phyloP scores from a whole-genome alignment of 2,329 filamentous ascomycete genomes.

The Bipolaris oryzae region DNA sequence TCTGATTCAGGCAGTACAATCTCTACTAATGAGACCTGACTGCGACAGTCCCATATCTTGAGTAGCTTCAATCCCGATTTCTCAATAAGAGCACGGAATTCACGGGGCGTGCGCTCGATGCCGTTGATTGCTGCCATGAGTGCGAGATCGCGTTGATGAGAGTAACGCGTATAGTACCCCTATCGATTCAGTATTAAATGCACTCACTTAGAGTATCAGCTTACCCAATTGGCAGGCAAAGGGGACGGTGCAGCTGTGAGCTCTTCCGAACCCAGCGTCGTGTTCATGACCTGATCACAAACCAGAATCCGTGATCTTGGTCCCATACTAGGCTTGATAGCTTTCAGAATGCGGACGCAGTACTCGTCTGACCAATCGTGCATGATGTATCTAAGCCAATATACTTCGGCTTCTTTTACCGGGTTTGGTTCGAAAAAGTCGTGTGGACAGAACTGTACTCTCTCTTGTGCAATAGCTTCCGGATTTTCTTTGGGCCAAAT shows the following conservation, averaged over 20 bases:
- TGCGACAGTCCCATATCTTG: neutral
- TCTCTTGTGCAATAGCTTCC: neutral
- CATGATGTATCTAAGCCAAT: slow-evolving; percentile 41
- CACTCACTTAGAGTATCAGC: neutral
- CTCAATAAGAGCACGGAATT: slow-evolving; percentile 30
- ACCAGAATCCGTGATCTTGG: slow-evolving; percentile 39
- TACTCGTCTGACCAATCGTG: slow-evolving; percentile 44
- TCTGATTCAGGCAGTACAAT: neutral
- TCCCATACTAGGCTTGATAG: slow-evolving; percentile 34
- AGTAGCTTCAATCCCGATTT: slow-evolving; percentile 28
- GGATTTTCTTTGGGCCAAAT: neutral
- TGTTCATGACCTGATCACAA: slow-evolving; percentile 38
- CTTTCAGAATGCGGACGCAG: slow-evolving; percentile 34
- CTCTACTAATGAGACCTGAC: neutral
- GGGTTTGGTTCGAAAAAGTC: slow-evolving; percentile 44
- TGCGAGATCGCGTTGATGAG: slow-evolving; percentile 34
- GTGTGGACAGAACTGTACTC: slow-evolving; percentile 32
- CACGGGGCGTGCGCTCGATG: slow-evolving; percentile 29
- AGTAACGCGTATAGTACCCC: slow-evolving; percentile 4
- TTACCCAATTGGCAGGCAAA: slow-evolving; percentile 1
- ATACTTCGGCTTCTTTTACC: slow-evolving; percentile 39
- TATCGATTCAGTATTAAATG: neutral
- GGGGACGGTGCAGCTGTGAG: neutral
- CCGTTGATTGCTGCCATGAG: slow-evolving; percentile 37
- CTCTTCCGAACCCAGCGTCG: slow-evolving; percentile 36